Percentiles rank a stretch among this genome's conserved stretches.
phyloP scores from a whole-genome alignment of 306 rosid species.

The Macrotyloma uniflorum region DNA sequence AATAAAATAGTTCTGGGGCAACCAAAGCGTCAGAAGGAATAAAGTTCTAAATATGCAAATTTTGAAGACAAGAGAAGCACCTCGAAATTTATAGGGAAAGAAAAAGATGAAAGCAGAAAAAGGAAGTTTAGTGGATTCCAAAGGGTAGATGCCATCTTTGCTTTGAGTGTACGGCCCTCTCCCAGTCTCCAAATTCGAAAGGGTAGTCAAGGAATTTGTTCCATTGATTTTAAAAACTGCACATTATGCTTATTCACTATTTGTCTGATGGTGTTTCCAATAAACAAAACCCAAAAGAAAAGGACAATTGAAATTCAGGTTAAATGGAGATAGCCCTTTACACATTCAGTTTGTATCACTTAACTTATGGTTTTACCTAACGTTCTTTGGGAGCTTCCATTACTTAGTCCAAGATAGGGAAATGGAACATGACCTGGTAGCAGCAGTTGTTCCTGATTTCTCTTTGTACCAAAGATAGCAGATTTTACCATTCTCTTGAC shows the following conservation, averaged over 20 bases:
- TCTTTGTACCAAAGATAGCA: not conserved
- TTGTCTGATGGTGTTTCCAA: not conserved
- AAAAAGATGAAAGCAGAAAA: slow-evolving; percentile 22
- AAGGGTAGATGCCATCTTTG: slow-evolving; percentile 37
- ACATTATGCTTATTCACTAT: slow-evolving; percentile 10
- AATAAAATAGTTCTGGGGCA: not conserved
- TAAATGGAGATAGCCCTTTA: not conserved
- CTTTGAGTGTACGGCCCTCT: slow-evolving; percentile 22
- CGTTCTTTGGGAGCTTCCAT: not conserved
- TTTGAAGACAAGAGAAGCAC: slow-evolving; percentile 21
- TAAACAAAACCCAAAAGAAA: slow-evolving; percentile 17
- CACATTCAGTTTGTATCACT: not conserved
- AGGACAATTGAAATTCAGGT: not conserved
- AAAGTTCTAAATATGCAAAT: not conserved
- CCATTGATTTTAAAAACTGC: slow-evolving; percentile 14
- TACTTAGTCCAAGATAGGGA: not conserved
- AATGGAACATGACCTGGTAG: not conserved
- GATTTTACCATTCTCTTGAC: not conserved
- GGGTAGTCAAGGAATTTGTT: slow-evolving; percentile 38
- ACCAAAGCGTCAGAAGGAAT: slow-evolving; percentile 2
- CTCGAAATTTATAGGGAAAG: not conserved
- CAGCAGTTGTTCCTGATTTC: not conserved
- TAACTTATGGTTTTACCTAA: not conserved
- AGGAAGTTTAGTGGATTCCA: slow-evolving; percentile 43
- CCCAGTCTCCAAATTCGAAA: not conserved